Percentiles rank a stretch among this genome's conserved stretches.
phyloP scores from a whole-genome alignment of 192 early-diverging fungal genomes.

The Fimicolochytrium jonesii region DNA sequence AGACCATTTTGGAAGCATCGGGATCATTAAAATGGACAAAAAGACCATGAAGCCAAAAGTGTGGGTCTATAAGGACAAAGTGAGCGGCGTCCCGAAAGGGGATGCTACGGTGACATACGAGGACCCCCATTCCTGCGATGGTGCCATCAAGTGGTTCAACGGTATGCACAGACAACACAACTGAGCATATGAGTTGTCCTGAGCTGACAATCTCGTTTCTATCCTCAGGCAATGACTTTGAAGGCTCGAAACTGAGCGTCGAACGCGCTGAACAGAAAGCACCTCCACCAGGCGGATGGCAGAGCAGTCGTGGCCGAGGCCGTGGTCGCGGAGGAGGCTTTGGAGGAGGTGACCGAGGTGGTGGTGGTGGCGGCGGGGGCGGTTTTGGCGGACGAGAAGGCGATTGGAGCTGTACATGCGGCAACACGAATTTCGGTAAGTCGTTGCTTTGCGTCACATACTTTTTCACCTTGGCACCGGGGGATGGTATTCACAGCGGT shows the following conservation, averaged over 20 bases:
- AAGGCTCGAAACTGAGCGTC: slow-evolving; percentile 56
- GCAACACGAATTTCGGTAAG: slow-evolving; percentile 61
- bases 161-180: slow-evolving; percentile 39
- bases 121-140: slow-evolving; percentile 64
- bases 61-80: slow-evolving; percentile 68
- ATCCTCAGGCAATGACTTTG: slow-evolving; percentile 48
- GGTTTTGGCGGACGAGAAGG: slow-evolving; percentile 42
- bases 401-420: slow-evolving; percentile 39
- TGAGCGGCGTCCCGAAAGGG: slow-evolving; percentile 61
- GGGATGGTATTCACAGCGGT: background rate
- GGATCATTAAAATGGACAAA: slow-evolving; percentile 64
- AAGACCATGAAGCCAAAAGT: slow-evolving; percentile 61
- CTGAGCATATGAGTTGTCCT: too few relatives aligned
- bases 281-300: slow-evolving; percentile 34
- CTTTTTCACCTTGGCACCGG: background rate
- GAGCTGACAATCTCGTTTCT: too few relatives aligned
- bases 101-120: slow-evolving; percentile 78
- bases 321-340: slow-evolving; percentile 46
- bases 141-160: slow-evolving; percentile 71
- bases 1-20: slow-evolving; percentile 63
- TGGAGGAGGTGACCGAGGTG: slow-evolving; percentile 42
- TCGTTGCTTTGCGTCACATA: slow-evolving; percentile 21
- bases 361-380: slow-evolving; percentile 41
- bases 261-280: slow-evolving; percentile 57
- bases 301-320: slow-evolving; percentile 21